Evolutionary conservation across 2,329 filamentous ascomycete genomes (phyloP).

Genomic region (Ophiostoma populinum): DNA sequence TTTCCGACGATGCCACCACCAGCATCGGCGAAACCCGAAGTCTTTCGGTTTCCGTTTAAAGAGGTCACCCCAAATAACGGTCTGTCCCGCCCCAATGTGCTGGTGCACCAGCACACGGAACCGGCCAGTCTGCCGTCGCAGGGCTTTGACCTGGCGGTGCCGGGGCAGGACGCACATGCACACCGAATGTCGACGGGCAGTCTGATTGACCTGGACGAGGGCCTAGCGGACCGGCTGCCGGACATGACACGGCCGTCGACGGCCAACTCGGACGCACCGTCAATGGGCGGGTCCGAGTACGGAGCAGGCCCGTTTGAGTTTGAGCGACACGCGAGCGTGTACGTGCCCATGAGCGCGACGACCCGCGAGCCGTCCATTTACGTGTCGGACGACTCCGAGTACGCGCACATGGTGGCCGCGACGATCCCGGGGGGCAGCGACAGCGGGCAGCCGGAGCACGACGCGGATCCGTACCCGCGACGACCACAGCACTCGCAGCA

Average conservation of each 20-base stretch:
- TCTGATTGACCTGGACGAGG: constrained; percentile 21
- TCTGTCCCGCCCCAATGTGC: neutral
- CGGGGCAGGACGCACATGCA: constrained; percentile 7
- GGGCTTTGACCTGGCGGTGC: constrained; percentile 18
- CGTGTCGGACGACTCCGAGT: constrained; percentile 40
- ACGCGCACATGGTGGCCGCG: constrained; percentile 18
- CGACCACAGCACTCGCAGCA: constrained; percentile 12
- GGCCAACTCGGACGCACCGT: constrained; percentile 40
- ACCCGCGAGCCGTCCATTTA: constrained; percentile 38
- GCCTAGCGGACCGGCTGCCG: constrained; percentile 26
- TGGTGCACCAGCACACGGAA: constrained; percentile 29
- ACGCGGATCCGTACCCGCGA: constrained; percentile 1
- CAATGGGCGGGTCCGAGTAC: constrained; percentile 37
- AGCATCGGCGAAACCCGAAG: constrained; percentile 30
- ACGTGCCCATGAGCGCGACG: constrained; percentile 16
- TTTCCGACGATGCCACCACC: constrained; percentile 31
- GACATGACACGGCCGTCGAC: constrained; percentile 39
- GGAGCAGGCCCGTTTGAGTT: constrained; percentile 44
- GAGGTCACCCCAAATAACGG: constrained; percentile 11
- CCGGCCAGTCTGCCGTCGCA: constrained; percentile 22
- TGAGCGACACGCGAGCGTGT: constrained; percentile 43
- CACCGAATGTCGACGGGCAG: constrained; percentile 20
- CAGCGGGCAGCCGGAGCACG: constrained; percentile 8
- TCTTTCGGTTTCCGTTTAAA: constrained; percentile 26
- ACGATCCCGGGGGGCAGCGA: constrained; percentile 11